phyloP scores from a whole-genome alignment of 108 stramenopile species.

The Mayamaea pseudoterrestris region DNA sequence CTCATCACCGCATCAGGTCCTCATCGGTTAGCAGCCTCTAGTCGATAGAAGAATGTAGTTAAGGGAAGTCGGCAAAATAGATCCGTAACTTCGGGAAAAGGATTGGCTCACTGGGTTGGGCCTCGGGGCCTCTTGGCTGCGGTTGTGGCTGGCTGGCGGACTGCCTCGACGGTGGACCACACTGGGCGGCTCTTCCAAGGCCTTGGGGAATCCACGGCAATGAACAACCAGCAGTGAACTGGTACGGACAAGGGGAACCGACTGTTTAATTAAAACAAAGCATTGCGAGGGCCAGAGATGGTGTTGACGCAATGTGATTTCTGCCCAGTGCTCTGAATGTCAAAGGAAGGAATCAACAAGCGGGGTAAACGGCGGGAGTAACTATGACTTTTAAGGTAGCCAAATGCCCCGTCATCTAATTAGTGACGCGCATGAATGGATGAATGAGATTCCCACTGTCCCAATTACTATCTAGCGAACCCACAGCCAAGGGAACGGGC shows the following conservation, averaged over 20 bases:
- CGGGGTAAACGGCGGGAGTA: constrained; percentile 86
- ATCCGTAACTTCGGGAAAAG: constrained; percentile 85
- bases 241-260: constrained; percentile 78
- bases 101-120: constrained; percentile 82
- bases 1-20: constrained; percentile 98
- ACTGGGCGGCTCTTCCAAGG: constrained; percentile 36
- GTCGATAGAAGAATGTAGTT: constrained; percentile 97
- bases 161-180: constrained; percentile 54
- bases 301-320: constrained; percentile 87
- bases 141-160: constrained; percentile 53
- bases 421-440: constrained; percentile 87
- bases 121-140: constrained; percentile 47
- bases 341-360: constrained; percentile 82
- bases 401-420: constrained; percentile 88
- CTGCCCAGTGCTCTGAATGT: constrained; percentile 83
- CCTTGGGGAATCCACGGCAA: constrained; percentile 37
- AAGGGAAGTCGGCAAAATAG: constrained; percentile 80
- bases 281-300: constrained; percentile 76
- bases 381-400: constrained; percentile 96
- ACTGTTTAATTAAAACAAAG: constrained; percentile 87
- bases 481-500: constrained; percentile 94
- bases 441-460: constrained; percentile 91
- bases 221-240: constrained; percentile 77
- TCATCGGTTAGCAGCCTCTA: constrained; percentile 92
- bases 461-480: constrained; percentile 96